Percentiles rank a stretch among this genome's conserved stretches.
Evolutionary conservation across 495 filamentous ascomycete genomes (phyloP).

Genomic region (Aspergillus leporis): DNA sequence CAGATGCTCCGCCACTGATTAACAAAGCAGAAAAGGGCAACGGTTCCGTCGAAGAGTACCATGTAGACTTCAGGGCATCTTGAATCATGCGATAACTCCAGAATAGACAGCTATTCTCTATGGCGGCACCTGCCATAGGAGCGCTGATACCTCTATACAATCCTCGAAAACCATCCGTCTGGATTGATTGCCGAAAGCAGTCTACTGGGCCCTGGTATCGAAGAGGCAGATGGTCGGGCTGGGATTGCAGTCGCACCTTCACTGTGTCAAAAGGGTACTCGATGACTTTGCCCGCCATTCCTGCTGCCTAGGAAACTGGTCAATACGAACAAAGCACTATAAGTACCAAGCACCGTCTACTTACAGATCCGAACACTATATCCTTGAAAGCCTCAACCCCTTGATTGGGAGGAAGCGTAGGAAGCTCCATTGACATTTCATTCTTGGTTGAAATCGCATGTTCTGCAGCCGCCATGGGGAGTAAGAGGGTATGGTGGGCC

Average conservation of each 20-base stretch:
- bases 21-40: slow-evolving; percentile 74
- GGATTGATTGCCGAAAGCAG: slow-evolving; percentile 85
- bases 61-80: slow-evolving; percentile 60
- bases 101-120: slow-evolving; percentile 93
- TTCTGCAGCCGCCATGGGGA: slow-evolving; percentile 46
- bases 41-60: slow-evolving; percentile 50
- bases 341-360: slow-evolving; percentile 34
- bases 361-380: slow-evolving; percentile 79
- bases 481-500: slow-evolving; percentile 9
- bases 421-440: slow-evolving; percentile 45
- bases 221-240: slow-evolving; percentile 78
- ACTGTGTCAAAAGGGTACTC: slow-evolving; percentile 99
- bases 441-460: slow-evolving; percentile 39
- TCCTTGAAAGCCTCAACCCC: slow-evolving; percentile 74
- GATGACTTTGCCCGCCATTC: slow-evolving; percentile 90
- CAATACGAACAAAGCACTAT: slow-evolving; percentile 4
- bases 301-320: slow-evolving; percentile 61
- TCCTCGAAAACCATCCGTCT: slow-evolving; percentile 66
- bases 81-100: slow-evolving; percentile 78
- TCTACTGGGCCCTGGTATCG: slow-evolving; percentile 87
- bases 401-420: slow-evolving; percentile 50
- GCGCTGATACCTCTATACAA: slow-evolving; percentile 94
- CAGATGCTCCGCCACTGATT: slow-evolving; percentile 76
- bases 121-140: slow-evolving; percentile 85
- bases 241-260: slow-evolving; percentile 74